Evolutionary conservation across 2,329 filamentous ascomycete species (phyloP), one percentile per base, ranked within the genome.

Genomic region (Neoarthrinium moseri): DNA sequence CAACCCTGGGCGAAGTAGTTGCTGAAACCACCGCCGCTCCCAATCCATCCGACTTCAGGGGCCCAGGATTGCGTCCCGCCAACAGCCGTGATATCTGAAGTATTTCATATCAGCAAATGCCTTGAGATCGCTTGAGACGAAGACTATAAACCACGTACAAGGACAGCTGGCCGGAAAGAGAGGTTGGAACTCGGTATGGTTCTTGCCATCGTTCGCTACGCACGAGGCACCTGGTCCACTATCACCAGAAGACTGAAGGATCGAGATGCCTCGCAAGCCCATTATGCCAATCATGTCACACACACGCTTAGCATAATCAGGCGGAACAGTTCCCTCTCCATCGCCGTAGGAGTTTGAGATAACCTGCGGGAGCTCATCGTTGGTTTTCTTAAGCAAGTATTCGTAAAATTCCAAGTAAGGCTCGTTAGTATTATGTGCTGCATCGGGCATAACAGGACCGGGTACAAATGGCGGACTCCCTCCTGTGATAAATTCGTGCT

Each of bases 391-490:
- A 2, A 81, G 64, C 7, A 83, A 61, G 49, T 74, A 69, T 44
- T 78, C 65, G 12, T 81, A 63, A 51, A 78, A 74, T 30, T 75
- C 71, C 5, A 83, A 61, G 51, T 78, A 83, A 0, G 80, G 80
- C 59, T 83, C 80, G 56, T 83, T 83, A 10, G 52, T 10, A 15
- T 35, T 75, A 35, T 8, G 7, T 11, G 51, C 43, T 62, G 60
- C n/a, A 49, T 48, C 5, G 54, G 49, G 2, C 51, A 59, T 44
- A 52, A 49, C 2, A 36, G 11, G 22, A 52, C 17, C 54, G 21
- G 60, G 61, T 29, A 46, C 51, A 44, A 59, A 63, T 2, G 61
- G 62, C 13, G 62, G 59, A 47, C 58, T 63, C 27, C 60, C 60
- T 6, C 61, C 62, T 13, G 61, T 63, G 5, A 59, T 58, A 41